Evolutionary conservation across 2,329 filamentous ascomycete genomes (phyloP), one percentile per base, ranked within the genome.

Genomic region (Grosmannia penicillata): DNA sequence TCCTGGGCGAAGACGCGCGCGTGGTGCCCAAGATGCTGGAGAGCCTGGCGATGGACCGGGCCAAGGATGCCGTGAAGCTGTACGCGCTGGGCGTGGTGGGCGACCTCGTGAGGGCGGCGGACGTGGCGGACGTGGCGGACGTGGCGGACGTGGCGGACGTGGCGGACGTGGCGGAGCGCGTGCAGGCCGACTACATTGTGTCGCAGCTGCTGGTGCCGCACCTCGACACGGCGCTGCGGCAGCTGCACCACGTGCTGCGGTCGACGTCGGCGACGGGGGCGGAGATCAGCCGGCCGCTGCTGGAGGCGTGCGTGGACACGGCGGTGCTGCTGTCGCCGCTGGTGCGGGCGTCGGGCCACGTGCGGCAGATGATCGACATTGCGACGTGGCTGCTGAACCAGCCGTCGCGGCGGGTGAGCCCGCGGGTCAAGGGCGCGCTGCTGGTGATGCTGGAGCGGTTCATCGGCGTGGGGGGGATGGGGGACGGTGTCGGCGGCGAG

Each of bases 371-470:
- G 41, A 73, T 94, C 27, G 75, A 79, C 43, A 85, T 93, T 36
- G 79, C 81, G 1, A 78, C 79, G 9, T 89, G 82, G 54, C 67
- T 95, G 26, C 70, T 96, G 24, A 76, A 81, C 45, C 86, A 94
- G 50, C 86, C 89, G n/a, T 74, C 81, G 19, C 77, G 82, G 44
- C 71, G 79, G 38, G 85, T 96, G 25, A 87, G 72, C 46, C 83
- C 84, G 1, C 83, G 75, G 49, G 81, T 82, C 8, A 96, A 96
- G 61, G 75, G 81, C 7, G 75, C 78, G 17, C 68, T 98, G 25
- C 62, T 98, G 27, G 68, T 78, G 32, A 83, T 93, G 37, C 61
- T 96, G 15, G 76, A 91, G 52, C 75, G 80, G 43, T 93, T 95
- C 46, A 68, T 94, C 32, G 74, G 76, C 8, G 61, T 82, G 2